Evolutionary conservation across 2,329 filamentous ascomycete species (phyloP).

Genomic region (Sclerotinia sclerotiorum): DNA sequence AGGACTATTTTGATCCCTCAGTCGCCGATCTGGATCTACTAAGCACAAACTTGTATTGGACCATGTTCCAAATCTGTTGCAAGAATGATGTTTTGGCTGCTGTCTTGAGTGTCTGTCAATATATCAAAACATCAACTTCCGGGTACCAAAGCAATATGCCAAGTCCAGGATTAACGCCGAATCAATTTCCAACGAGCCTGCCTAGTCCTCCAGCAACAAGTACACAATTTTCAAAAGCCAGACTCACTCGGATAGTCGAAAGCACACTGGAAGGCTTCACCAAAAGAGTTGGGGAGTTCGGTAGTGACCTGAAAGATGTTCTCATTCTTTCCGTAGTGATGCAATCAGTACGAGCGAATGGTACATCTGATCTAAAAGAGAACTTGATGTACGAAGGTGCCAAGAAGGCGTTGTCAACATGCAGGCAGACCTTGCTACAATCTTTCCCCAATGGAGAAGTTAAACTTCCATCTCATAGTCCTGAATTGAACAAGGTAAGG

Average conservation of each 20-base stretch:
- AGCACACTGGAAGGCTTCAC: slow-evolving; percentile 25
- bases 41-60: slow-evolving; percentile 22
- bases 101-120: slow-evolving; percentile 24
- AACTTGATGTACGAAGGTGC: slow-evolving; percentile 27
- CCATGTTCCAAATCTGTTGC: slow-evolving; percentile 29
- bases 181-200: background rate
- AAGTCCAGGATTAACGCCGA: slow-evolving; percentile 6
- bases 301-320: slow-evolving; percentile 29
- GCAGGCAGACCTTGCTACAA: slow-evolving; percentile 20
- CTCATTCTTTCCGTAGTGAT: slow-evolving; percentile 25
- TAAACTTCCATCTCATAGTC: slow-evolving; percentile 7
- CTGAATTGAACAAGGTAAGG: slow-evolving; percentile 1
- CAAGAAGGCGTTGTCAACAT: slow-evolving; percentile 25
- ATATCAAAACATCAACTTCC: slow-evolving; percentile 4
- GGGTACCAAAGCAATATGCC: background rate
- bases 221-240: slow-evolving; percentile 26
- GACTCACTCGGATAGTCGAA: slow-evolving; percentile 27
- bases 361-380: slow-evolving; percentile 15
- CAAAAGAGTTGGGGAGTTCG: slow-evolving; percentile 23
- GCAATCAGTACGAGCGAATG: slow-evolving; percentile 25
- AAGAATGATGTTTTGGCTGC: slow-evolving; percentile 29
- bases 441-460: slow-evolving; percentile 5
- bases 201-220: slow-evolving; percentile 19
- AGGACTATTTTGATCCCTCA: slow-evolving; percentile 26
- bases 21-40: slow-evolving; percentile 12